Conservation (phyloP, 805 yeast genomes). For the Suhomyces canberraensis region DNA sequence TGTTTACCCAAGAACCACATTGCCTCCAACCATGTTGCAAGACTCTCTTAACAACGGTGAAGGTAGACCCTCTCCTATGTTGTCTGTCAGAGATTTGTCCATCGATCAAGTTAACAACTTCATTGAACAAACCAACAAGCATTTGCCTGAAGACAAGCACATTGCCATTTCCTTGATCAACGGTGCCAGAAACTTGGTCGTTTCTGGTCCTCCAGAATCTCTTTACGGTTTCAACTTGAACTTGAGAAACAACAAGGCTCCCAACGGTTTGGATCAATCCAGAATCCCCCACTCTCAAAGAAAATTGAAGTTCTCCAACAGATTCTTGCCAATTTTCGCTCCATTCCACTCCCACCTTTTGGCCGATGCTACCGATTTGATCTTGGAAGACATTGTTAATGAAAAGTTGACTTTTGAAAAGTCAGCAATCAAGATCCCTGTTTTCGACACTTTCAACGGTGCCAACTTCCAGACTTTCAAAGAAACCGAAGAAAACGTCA, state of each 20-base stretch:
- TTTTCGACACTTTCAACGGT: constrained; percentile 86
- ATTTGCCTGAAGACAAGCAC: constrained; percentile 88
- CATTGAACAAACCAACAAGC: constrained; percentile 86
- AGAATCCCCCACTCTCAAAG: constrained; percentile 92
- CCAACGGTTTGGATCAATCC: constrained; percentile 91
- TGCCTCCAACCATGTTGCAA: constrained; percentile 89
- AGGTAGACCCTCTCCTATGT: constrained; percentile 97
- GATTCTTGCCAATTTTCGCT: constrained; percentile 91
- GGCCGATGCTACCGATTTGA: constrained; percentile 63
- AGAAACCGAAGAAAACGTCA: constrained; percentile 46
- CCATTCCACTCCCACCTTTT: constrained; percentile 95
- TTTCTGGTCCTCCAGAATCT: constrained; percentile 97
- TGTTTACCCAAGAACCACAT: constrained; percentile 87
- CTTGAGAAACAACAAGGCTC: constrained; percentile 91
- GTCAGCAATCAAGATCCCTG: constrained; percentile 71
- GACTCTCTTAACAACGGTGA: constrained; percentile 93
- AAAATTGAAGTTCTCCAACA: constrained; percentile 86
- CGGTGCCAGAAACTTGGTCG: constrained; percentile 94
- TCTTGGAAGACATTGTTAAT: constrained; percentile 55
- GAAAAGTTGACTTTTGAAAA: constrained; percentile 56
- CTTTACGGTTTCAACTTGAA: constrained; percentile 91
- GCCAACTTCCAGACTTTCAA: constrained; percentile 58
- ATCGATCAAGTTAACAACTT: constrained; percentile 72
- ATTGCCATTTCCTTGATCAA: constrained; percentile 87
- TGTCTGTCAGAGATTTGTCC: constrained; percentile 86